Evolutionary conservation across 2,329 filamentous ascomycete genomes (phyloP), one percentile per base, ranked within the genome.

Genomic region (Scedosporium apiospermum): DNA sequence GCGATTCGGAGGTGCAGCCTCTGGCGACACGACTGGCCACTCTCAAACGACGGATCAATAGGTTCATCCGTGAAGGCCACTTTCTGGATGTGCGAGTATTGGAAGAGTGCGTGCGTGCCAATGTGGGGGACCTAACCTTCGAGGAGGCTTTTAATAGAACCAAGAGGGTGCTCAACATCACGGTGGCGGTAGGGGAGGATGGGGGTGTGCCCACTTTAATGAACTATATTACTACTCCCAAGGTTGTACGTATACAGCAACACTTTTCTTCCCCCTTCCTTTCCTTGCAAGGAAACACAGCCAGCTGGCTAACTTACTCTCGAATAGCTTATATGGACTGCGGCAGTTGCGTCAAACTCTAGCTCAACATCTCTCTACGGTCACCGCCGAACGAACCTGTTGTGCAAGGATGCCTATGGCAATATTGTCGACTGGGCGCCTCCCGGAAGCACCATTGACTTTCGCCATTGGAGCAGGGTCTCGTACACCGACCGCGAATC

Each of bases 141-240:
- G 91, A 96, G 73, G 93, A 97, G 75, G 93, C 93, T 0, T 96
- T 93, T 70, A 84, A 87, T 60, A 85, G 86, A 65, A 96, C 91
- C 46, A 95, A 95, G 71, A 82, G 91, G 60, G 87, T 96, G 3
- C 78, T 98, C 67, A 97, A 97, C 71, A 97, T 98, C 66, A 96
- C 92, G 0, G 88, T 97, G 23, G 89, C 90, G 0, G 90, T 89
- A 1, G 86, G 86, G 23, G 86, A 85, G 5, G 85, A 87, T 65
- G 87, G 85, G 14, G 91, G 90, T 41, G 86, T 93, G 1, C 93
- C 93, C 1, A 92, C 89, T 57, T 77, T 97, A 38, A 82, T 98
- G 41, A 98, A 97, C 73, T 95, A 97, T 71, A 81, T 97, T 60
- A 97, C 93, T 1, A 90, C 93, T 2, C 93, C 93, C 3, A 93